Base-by-base conservation (phyloP, 2,329 filamentous ascomycete genomes). In the Camillea tinctor region DNA sequence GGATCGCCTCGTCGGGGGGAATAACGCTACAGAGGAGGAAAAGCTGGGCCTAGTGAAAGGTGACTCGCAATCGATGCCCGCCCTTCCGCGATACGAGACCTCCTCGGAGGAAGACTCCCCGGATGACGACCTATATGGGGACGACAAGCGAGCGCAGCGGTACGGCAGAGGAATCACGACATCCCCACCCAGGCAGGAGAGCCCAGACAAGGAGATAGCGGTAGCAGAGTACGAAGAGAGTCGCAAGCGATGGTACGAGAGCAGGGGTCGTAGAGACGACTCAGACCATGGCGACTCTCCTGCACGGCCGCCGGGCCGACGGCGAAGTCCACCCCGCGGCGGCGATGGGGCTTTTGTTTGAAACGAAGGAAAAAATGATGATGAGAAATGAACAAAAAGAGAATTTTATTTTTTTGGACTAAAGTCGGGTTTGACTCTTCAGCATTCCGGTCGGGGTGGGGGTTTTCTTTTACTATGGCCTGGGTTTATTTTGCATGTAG, bases 11-110 rank as follows among this genome's bases (percentile, higher is more conserved):
- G 69, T 74, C 51, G 64, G 58, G 52, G 60, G 56, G 54, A 84
- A 83, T 66, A 80, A 80, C 51, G 85, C 85, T 1, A 93, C 90
- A 0, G 93, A 96, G 72, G 93, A 97, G 76, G 93, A 96, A 75
- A 81, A 86, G 19, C 75, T 94, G 6, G 93, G 92, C 0, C 83
- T 97, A 4, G 92, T 96, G n/a, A 89, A 89, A 67, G 89, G 90
- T 23, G 89, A 92, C 70, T 79, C 75, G 7, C 71, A 69, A 21
- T 72, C 73, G 19, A 66, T 71, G 66, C 73, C 77, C 8, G 63
- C 68, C 15, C 65, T 77, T 24, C 75, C 73, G 7, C 71, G 69
- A 11, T 78, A 75, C 55, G 74, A 76, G 48, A 72, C 15, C 22
- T 48, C 15, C 22, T 48, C 26, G n/a, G 36, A 53, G 4, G 72